These are phyloP conservation scores for Euphrasia confusa DNA, from an alignment of 257 asterid genomes.

Conservation along the genomic window DNA sequence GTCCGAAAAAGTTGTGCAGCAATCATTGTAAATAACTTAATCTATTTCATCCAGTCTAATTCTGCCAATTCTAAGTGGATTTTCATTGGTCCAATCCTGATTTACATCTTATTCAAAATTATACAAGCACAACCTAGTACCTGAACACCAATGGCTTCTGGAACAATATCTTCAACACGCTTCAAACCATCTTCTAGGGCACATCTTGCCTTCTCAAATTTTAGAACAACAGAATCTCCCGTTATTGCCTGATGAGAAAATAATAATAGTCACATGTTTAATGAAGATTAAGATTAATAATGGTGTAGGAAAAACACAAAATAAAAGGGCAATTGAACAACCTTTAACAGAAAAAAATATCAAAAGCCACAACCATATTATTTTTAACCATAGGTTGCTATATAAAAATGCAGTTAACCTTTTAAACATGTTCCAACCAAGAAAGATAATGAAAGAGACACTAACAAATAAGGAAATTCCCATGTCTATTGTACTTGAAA, in stretches of 20 bases:
- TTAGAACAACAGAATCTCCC: conserved; percentile 83
- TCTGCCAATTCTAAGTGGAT: neutral
- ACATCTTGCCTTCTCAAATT: conserved; percentile 90
- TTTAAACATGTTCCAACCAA: conserved; percentile 8
- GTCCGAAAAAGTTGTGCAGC: conserved; percentile 21
- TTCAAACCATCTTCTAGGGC: conserved; percentile 81
- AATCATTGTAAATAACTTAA: conserved; percentile 5
- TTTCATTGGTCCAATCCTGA: too few relatives aligned
- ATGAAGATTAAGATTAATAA: neutral
- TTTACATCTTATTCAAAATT: neutral
- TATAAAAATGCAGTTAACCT: neutral
- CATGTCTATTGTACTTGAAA: conserved; percentile 7
- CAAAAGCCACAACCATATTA: neutral
- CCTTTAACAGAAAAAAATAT: neutral
- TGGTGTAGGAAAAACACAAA: neutral
- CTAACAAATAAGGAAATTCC: neutral
- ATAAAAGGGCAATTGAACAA: neutral
- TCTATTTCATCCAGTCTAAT: neutral
- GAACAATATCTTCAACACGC: conserved; percentile 93
- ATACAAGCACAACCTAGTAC: conserved; percentile 33
- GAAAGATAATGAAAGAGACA: conserved; percentile 17
- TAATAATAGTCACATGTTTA: neutral
- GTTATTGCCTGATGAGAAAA: conserved; percentile 71
- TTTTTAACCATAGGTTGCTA: neutral
- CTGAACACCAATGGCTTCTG: conserved; percentile 84